A percentile compares a stretch with the other conserved stretches of the same genome.
Evolutionary conservation across 148 eudicot species (phyloP).

Genomic region (Rhododendron ovatum): DNA sequence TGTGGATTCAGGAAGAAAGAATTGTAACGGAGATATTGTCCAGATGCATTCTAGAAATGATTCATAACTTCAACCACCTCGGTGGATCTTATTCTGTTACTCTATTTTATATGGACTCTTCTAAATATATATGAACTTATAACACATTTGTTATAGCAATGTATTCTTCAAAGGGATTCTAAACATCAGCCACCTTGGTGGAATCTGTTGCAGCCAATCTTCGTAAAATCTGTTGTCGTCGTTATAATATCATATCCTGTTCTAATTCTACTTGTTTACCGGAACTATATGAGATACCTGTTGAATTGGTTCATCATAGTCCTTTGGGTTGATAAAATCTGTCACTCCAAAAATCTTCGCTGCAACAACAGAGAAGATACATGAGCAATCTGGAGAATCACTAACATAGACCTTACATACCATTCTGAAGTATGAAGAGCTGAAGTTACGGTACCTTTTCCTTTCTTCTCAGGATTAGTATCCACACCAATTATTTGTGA

Average conservation of each 20-base stretch:
- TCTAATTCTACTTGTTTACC: not conserved
- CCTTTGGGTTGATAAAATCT: slow-evolving; percentile 71
- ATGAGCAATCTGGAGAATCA: not conserved
- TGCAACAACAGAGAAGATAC: slow-evolving; percentile 30
- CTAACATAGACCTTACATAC: not conserved
- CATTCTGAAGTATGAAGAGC: not conserved
- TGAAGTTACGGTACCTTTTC: slow-evolving; percentile 37
- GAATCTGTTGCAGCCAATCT: not conserved
- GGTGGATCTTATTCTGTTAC: not conserved
- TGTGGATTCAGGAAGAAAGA: not conserved
- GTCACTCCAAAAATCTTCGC: slow-evolving; percentile 83
- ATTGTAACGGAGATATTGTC: not conserved
- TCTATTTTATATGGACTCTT: not conserved
- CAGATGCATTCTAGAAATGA: not conserved
- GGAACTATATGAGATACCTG: slow-evolving; percentile 41
- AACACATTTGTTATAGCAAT: not conserved
- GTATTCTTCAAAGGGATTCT: not conserved
- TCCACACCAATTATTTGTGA: slow-evolving; percentile 83
- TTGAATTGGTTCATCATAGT: slow-evolving; percentile 63
- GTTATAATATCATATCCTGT: not conserved
- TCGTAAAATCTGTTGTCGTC: not conserved
- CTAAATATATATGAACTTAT: not conserved
- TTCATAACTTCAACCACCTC: not conserved
- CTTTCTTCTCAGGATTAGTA: slow-evolving; percentile 56
- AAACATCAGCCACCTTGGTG: not conserved